Evolutionary conservation across 2,329 filamentous ascomycete species (phyloP).

Genomic region (Aspergillus transmontanensis): DNA sequence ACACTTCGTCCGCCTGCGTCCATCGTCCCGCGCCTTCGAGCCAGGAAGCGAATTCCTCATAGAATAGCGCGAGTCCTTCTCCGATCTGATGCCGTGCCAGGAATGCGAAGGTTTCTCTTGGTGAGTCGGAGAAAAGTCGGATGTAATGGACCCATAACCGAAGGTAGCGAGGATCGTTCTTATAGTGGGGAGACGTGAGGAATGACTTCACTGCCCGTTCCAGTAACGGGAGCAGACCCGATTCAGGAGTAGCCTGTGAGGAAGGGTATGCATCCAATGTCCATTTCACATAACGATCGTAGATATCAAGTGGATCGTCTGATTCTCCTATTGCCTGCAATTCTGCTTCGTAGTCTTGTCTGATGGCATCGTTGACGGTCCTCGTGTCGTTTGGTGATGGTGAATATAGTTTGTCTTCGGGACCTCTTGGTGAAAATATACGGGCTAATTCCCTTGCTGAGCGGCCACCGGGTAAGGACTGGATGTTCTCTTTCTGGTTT

Average conservation of each 20-base stretch:
- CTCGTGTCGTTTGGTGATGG: constrained; percentile 72
- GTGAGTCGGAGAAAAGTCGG: constrained; percentile 86
- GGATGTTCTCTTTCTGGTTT: constrained; percentile 96
- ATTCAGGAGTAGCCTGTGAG: constrained; percentile 85
- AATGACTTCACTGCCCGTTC: constrained; percentile 93
- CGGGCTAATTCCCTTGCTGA: constrained; percentile 88
- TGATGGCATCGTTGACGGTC: constrained; percentile 75
- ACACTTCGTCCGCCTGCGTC: constrained; percentile 92
- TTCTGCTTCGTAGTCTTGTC: constrained; percentile 85
- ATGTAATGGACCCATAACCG: constrained; percentile 96
- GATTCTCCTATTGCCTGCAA: constrained; percentile 77
- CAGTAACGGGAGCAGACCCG: constrained; percentile 83
- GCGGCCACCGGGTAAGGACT: constrained; percentile 82
- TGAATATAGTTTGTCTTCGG: constrained; percentile 56
- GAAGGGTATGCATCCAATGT: constrained; percentile 93
- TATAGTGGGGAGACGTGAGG: constrained; percentile 82
- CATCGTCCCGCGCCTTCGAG: constrained; percentile 81
- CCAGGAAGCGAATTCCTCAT: constrained; percentile 96
- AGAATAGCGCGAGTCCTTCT: constrained; percentile 84
- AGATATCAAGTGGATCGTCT: constrained; percentile 93
- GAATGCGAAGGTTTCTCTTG: constrained; percentile 89
- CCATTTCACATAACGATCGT: constrained; percentile 96
- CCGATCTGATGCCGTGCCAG: constrained; percentile 86
- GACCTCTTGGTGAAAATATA: constrained; percentile 58
- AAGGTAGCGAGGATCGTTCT: constrained; percentile 90